Evolutionary conservation across 1,284 basidiomycete species (phyloP).

Genomic region (Chondrostereum purpureum): DNA sequence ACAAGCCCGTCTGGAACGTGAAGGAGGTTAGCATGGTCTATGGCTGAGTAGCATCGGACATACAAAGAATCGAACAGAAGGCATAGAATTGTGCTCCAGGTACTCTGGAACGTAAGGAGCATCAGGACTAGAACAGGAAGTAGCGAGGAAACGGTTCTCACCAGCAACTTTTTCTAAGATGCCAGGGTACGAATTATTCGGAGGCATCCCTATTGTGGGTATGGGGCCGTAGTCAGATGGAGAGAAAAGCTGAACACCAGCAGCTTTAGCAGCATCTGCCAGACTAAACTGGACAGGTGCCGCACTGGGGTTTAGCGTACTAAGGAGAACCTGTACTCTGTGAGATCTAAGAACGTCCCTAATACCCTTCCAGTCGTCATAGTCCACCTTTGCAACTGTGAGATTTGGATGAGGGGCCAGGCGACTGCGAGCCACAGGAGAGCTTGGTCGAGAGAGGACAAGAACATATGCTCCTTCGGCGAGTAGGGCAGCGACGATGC

Average conservation of each 20-base stretch:
- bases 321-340: constrained; percentile 19
- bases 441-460: neutral
- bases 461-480: neutral
- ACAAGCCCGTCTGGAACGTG: constrained; percentile 18
- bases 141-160: too few relatives aligned
- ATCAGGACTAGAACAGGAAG: too few relatives aligned
- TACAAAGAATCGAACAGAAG: neutral
- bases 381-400: constrained; percentile 2
- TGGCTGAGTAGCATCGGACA: too few relatives aligned
- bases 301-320: constrained; percentile 13
- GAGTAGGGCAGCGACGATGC: constrained; percentile 7
- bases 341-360: constrained; percentile 12
- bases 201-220: neutral
- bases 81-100: neutral
- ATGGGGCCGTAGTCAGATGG: constrained; percentile 23
- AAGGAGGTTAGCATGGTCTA: too few relatives aligned
- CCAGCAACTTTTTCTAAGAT: neutral
- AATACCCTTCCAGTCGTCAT: constrained; percentile 9
- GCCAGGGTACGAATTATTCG: neutral
- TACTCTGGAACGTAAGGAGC: neutral
- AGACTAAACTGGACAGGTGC: constrained; percentile 15
- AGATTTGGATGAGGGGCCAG: neutral
- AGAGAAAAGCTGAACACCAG: constrained; percentile 23
- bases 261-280: constrained; percentile 21
- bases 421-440: neutral